Evolutionary conservation across 495 filamentous ascomycete species (phyloP), one percentile per base, ranked within the genome.

Genomic region (Pyronema omphalodes): DNA sequence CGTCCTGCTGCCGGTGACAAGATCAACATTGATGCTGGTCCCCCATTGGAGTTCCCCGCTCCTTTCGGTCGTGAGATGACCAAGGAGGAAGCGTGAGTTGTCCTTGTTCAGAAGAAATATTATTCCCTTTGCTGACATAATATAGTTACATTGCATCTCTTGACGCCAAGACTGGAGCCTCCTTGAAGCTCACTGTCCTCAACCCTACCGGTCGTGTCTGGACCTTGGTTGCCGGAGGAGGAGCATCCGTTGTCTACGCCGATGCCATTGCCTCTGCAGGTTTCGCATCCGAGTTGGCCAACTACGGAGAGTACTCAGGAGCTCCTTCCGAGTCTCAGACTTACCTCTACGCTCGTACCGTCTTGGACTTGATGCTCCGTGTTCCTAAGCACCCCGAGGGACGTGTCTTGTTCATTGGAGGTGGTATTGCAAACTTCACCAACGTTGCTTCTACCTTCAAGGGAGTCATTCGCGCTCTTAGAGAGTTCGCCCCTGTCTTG

Each of bases 361-460:
- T 99, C 57, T 74, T 99, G 51, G 91, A 99, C 68, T 78, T 99
- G 55, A 94, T 99, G 91, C 83, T 99, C 53, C 85, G 93, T 58
- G 82, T 88, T 37, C 89, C 93, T 48, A 73, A 75, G 57, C 75
- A 78, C 70, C 77, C 84, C 49, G 82, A 95, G 62, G 91, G 93
- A 74, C 95, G 95, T 79, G 83, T 96, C 54, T 80, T 99, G 58
- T 96, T 99, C 77, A 95, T 99, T 61, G 91, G 91, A 69, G 91
- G 91, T 73, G 91, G 91, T 78, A 99, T 99, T 79, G 91, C 91
- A 75, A 99, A 99, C 82, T 99, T 99, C 76, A 99, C 91, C 71
- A 74, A 88, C 70, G 83, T 99, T 45, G 91, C 93, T 49, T 87
- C 81, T 59, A 99, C 91, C 48, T 99, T 99, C 83, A 99, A 99